Conservation (phyloP, 441 rosid species). For the Viola pubescens region DNA sequence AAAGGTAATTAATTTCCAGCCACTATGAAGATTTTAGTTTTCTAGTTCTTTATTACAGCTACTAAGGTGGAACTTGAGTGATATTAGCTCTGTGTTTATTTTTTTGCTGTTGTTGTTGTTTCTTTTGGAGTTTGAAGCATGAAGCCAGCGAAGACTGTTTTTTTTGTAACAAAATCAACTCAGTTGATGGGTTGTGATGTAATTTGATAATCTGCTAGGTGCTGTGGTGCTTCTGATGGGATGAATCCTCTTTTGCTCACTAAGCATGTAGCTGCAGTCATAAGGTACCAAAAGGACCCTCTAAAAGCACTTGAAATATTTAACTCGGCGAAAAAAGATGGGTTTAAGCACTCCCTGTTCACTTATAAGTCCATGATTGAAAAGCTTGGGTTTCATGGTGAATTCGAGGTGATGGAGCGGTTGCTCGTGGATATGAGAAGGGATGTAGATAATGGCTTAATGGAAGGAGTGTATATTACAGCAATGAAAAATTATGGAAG, state of each 20-base stretch:
- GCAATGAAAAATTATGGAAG: slow-evolving; percentile 69
- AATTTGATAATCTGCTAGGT: slow-evolving; percentile 4
- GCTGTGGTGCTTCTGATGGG: slow-evolving; percentile 12
- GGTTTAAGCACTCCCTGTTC: slow-evolving; percentile 64
- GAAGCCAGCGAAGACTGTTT: slow-evolving; percentile 1
- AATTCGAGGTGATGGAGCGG: slow-evolving; percentile 72
- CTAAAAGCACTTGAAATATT: slow-evolving; percentile 68
- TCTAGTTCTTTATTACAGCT: too few species aligned
- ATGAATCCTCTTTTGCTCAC: slow-evolving; percentile 67
- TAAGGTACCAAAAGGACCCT: slow-evolving; percentile 65
- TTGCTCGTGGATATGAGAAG: slow-evolving; percentile 44
- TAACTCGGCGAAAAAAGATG: slow-evolving; percentile 56
- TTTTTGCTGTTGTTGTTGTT: slow-evolving; percentile 5
- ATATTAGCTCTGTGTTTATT: too few species aligned
- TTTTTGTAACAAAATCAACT: slow-evolving; percentile 1
- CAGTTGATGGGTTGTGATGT: slow-evolving; percentile 13
- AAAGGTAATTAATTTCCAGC: too few species aligned
- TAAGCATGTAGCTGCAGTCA: slow-evolving; percentile 70
- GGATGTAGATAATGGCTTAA: slow-evolving; percentile 40
- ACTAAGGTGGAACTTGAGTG: too few species aligned
- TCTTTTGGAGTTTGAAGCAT: slow-evolving; percentile 17
- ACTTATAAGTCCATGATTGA: slow-evolving; percentile 71
- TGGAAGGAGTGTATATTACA: slow-evolving; percentile 72
- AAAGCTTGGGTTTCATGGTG: slow-evolving; percentile 68
- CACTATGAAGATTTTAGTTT: too few species aligned